Percentiles rank a stretch among this genome's conserved stretches.
phyloP scores from a whole-genome alignment of 2,329 filamentous ascomycete genomes.

The Aureobasidium sp. region DNA sequence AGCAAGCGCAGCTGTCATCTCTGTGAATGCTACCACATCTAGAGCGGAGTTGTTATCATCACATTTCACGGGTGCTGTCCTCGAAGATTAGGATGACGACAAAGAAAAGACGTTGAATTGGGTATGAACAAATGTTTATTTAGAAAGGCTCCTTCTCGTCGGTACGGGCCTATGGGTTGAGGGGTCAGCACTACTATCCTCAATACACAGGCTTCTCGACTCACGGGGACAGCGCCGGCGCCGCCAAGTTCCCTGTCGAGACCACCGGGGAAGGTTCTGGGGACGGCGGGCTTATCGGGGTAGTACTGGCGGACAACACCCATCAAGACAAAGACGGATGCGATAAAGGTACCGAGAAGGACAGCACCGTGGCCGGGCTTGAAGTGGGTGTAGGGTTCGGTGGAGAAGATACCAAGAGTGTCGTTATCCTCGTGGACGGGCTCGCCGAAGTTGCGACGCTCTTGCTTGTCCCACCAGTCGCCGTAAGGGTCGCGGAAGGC shows the following conservation, averaged over 20 bases:
- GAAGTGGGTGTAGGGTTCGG: constrained; percentile 81
- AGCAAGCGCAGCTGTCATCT: not conserved
- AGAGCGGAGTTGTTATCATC: not conserved
- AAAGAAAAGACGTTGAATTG: constrained; percentile 11
- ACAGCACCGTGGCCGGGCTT: constrained; percentile 64
- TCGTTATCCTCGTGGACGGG: constrained; percentile 96
- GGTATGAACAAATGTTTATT: constrained; percentile 11
- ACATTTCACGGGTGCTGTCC: not conserved
- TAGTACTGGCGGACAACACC: constrained; percentile 32
- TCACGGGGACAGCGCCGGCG: constrained; percentile 31
- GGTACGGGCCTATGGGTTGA: not conserved
- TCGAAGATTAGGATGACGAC: not conserved
- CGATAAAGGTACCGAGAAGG: constrained; percentile 36
- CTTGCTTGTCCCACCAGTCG: constrained; percentile 96
- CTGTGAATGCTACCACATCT: not conserved
- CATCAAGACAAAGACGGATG: constrained; percentile 31
- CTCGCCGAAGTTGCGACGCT: constrained; percentile 93
- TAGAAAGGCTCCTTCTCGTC: constrained; percentile 5
- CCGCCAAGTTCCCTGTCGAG: constrained; percentile 42
- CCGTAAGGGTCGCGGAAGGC: constrained; percentile 87
- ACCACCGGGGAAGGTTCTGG: constrained; percentile 39
- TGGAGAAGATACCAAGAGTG: constrained; percentile 77
- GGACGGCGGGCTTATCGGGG: constrained; percentile 35
- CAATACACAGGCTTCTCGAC: constrained; percentile 15
- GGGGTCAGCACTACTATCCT: not conserved